Percentiles rank a stretch among this genome's conserved stretches.
Evolutionary conservation across 768 basidiomycete species (phyloP).

Genomic region (Thelephora aurantiotincta): DNA sequence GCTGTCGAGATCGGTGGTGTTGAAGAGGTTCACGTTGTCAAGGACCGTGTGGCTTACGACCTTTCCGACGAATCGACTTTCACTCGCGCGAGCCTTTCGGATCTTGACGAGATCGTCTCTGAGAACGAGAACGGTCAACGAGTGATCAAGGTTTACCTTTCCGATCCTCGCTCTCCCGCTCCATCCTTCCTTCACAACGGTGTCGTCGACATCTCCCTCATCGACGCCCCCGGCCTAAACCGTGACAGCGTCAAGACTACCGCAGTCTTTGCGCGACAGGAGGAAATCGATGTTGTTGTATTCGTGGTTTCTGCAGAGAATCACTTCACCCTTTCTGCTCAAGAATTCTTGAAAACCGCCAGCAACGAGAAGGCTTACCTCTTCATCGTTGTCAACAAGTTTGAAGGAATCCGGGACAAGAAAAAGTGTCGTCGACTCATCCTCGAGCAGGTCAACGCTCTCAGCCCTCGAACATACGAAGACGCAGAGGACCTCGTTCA

Average conservation of each 20-base stretch:
- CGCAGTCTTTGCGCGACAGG: slow-evolving; percentile 86
- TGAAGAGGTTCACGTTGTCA: slow-evolving; percentile 80
- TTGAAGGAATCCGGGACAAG: slow-evolving; percentile 90
- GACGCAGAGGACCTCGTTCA: slow-evolving; percentile 91
- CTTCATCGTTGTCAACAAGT: slow-evolving; percentile 98
- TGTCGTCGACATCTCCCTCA: slow-evolving; percentile 93
- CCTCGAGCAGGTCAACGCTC: slow-evolving; percentile 84
- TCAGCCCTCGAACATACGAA: slow-evolving; percentile 86
- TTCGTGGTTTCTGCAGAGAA: slow-evolving; percentile 98
- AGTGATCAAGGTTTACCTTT: slow-evolving; percentile 80
- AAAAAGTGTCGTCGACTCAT: slow-evolving; percentile 80
- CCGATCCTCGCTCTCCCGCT: slow-evolving; percentile 61
- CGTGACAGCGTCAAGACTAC: slow-evolving; percentile 92
- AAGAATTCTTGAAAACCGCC: slow-evolving; percentile 86
- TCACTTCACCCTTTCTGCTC: slow-evolving; percentile 92
- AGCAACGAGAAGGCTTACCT: slow-evolving; percentile 96
- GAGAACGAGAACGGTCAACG: slow-evolving; percentile 58
- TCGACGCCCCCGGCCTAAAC: slow-evolving; percentile 96
- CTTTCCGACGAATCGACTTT: slow-evolving; percentile 65
- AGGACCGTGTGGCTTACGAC: slow-evolving; percentile 54
- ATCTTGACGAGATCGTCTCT: slow-evolving; percentile 69
- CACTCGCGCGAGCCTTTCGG: slow-evolving; percentile 44
- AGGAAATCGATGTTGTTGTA: slow-evolving; percentile 97
- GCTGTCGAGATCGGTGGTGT: slow-evolving; percentile 64
- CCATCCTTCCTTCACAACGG: slow-evolving; percentile 89